These are phyloP conservation scores for Orbilia javanica DNA, from an alignment of 2,329 filamentous ascomycete genomes.

Conservation along the genomic window DNA sequence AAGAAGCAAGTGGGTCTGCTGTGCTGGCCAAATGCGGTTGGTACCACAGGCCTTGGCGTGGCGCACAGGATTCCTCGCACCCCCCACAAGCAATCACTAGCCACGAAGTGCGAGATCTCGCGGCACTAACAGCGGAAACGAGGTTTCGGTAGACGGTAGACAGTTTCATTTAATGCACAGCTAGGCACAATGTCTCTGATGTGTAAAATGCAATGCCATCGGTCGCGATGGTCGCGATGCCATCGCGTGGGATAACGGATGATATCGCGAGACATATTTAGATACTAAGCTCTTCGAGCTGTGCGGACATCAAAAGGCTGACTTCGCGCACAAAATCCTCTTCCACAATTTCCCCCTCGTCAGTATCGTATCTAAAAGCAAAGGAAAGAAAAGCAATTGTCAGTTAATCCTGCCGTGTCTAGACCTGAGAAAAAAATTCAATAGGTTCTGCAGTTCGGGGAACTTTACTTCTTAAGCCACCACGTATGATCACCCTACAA, in stretches of 20 bases:
- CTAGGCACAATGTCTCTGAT: constrained; percentile 40
- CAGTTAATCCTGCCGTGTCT: constrained; percentile 36
- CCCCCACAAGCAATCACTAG: constrained; percentile 28
- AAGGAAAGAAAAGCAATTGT: constrained; percentile 21
- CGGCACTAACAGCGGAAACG: constrained; percentile 27
- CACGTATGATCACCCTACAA: constrained; percentile 67
- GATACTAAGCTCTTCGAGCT: constrained; percentile 20
- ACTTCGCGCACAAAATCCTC: constrained; percentile 66
- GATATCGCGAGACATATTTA: not conserved
- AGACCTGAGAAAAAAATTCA: constrained; percentile 9
- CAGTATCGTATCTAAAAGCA: constrained; percentile 47
- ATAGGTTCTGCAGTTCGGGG: constrained; percentile 20
- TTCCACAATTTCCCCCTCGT: constrained; percentile 66
- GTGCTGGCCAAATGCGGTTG: constrained; percentile 52
- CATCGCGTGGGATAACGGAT: constrained; percentile 40
- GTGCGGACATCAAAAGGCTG: constrained; percentile 54
- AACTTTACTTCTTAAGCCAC: constrained; percentile 65
- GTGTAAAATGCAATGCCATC: constrained; percentile 29
- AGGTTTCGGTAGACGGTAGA: constrained; percentile 46
- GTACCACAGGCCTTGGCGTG: constrained; percentile 52
- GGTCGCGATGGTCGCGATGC: constrained; percentile 37
- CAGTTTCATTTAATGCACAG: constrained; percentile 56
- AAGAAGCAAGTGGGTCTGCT: constrained; percentile 42
- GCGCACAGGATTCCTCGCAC: constrained; percentile 27
- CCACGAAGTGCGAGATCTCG: constrained; percentile 44